Evolutionary conservation across 805 yeast genomes (phyloP).

Genomic region (Kuraishia ogatae): DNA sequence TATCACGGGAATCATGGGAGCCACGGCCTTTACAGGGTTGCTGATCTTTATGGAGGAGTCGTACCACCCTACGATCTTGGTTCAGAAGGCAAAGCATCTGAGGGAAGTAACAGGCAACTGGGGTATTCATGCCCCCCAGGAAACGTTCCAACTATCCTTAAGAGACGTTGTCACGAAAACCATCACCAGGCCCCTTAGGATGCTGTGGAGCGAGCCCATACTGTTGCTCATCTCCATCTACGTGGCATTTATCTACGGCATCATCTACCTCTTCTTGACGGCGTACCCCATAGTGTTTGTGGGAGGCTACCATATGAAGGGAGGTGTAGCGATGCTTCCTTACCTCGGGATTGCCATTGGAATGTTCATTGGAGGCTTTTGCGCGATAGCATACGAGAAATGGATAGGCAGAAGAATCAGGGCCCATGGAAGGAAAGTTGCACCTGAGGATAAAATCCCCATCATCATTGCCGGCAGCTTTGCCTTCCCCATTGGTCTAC

Average conservation of each 20-base stretch:
- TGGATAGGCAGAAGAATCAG: slow-evolving; percentile 37
- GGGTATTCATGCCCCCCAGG: slow-evolving; percentile 77
- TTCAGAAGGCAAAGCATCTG: slow-evolving; percentile 51
- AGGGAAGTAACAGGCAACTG: slow-evolving; percentile 69
- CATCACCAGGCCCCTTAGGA: slow-evolving; percentile 55
- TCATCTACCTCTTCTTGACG: slow-evolving; percentile 61
- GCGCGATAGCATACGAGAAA: slow-evolving; percentile 46
- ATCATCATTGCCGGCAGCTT: slow-evolving; percentile 69
- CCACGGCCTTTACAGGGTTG: slow-evolving; percentile 28
- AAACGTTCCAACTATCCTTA: slow-evolving; percentile 45
- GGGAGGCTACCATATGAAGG: slow-evolving; percentile 49
- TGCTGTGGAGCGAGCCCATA: slow-evolving; percentile 68
- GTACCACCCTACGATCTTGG: slow-evolving; percentile 63
- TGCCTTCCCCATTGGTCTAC: slow-evolving; percentile 66
- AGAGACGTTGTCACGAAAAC: slow-evolving; percentile 56
- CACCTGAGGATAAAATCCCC: slow-evolving; percentile 78
- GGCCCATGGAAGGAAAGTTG: slow-evolving; percentile 44
- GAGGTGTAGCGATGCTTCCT: slow-evolving; percentile 70
- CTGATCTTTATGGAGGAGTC: slow-evolving; percentile 51
- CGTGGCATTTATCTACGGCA: slow-evolving; percentile 74
- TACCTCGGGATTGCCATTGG: slow-evolving; percentile 73
- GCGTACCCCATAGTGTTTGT: slow-evolving; percentile 70
- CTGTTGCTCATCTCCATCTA: slow-evolving; percentile 57
- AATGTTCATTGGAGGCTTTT: slow-evolving; percentile 44
- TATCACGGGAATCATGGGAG: slow-evolving; percentile 55